Conservation (phyloP, 345 rosid genomes). For the Salix dunnii region DNA sequence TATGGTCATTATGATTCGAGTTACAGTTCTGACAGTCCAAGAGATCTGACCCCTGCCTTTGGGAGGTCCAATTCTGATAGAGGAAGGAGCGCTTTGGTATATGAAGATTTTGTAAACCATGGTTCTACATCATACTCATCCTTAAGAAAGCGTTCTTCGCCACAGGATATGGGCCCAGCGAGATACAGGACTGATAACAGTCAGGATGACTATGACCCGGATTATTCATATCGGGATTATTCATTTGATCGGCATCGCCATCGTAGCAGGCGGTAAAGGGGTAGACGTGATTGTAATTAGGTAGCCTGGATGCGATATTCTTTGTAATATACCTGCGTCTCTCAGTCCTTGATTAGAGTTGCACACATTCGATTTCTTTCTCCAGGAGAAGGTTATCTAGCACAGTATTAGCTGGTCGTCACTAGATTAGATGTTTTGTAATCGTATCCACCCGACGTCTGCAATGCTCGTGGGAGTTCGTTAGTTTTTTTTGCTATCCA, state of each 20-base stretch:
- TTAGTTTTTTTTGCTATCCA: neutral
- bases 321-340: neutral
- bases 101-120: slow-evolving; percentile 31
- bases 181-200: slow-evolving; percentile 27
- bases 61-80: slow-evolving; percentile 42
- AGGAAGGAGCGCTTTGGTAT: slow-evolving; percentile 36
- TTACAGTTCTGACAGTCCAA: slow-evolving; percentile 24
- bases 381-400: neutral
- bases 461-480: neutral
- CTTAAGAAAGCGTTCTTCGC: slow-evolving; percentile 11
- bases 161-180: slow-evolving; percentile 25
- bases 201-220: slow-evolving; percentile 12
- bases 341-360: neutral
- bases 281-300: neutral
- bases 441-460: neutral
- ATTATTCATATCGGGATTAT: slow-evolving; percentile 15
- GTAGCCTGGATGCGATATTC: neutral
- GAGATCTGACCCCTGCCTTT: slow-evolving; percentile 28
- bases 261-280: slow-evolving; percentile 6
- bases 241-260: slow-evolving; percentile 23
- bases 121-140: slow-evolving; percentile 15
- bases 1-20: slow-evolving; percentile 38
- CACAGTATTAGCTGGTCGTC: neutral
- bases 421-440: neutral
- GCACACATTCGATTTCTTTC: neutral